Evolutionary conservation across 192 early-diverging fungal species (phyloP), one percentile per base, ranked within the genome.

Genomic region (Backusella circina): DNA sequence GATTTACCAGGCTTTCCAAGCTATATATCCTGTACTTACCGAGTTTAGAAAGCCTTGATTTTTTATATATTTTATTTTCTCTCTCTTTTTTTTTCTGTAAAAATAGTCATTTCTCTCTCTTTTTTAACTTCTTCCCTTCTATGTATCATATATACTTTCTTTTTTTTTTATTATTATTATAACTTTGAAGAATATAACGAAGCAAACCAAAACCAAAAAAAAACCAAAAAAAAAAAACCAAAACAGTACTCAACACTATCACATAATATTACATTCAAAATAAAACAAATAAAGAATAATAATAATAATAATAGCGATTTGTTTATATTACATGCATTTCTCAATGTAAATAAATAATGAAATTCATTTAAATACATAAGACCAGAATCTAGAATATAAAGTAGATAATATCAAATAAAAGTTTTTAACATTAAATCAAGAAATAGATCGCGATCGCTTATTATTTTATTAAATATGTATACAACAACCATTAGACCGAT

Each of bases 1-100:
- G 84, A 99, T 99, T 74, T 98, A 99, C 79, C 91, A 95, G 79
- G 98, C 98, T 61, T 99, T 99, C 85, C 93, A 97, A 76, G 91
- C 93, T 71, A 99, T 99, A 79, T 99, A 97, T 82, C 98, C 98
- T 67, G 97, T 99, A 82, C 86, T 99, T 80, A 89, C 89, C 28
- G 91, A 95, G 80, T 95, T 93, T 87, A 85, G 92, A 64, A 95
- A 95, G 84, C 86, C 89, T 37, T 91, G 83, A 87, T 71, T 16
- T 41, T 26, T 32, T 28, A 47, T 38, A 41, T 35, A 36, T n/a
- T 15, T 26, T 38, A n/a, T 54, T 35, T 15, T 18, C 23, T 38
- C n/a, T n/a, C n/a, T n/a, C n/a, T n/a, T n/a, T n/a, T n/a, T n/a
- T n/a, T n/a, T n/a, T 37, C 21, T 35, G 57, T 74, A 74, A 54